Base-by-base conservation (phyloP, 116 monocot species). In the Trichopus zeylanicus region DNA sequence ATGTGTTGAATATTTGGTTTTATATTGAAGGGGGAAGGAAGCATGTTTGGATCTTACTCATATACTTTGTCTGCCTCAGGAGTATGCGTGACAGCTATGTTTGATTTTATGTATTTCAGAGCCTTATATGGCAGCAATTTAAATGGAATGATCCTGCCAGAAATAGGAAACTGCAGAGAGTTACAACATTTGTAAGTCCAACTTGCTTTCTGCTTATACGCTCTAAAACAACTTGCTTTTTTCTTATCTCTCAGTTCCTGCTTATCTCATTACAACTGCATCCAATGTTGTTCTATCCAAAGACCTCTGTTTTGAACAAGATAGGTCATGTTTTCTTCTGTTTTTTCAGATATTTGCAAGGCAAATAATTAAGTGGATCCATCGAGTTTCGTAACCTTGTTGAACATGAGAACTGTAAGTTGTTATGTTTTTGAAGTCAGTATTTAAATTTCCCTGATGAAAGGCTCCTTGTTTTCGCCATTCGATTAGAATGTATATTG, bases 111-210 rank as follows among this genome's bases (percentile, higher is more conserved):
- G 7, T 26, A 11, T 63, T n/a, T 10, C 61, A 93, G 93, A 73
- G 74, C 85, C 60, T 71, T 93, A 18, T 82, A 82, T 65, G 93
- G 82, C 46, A 93, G 88, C 65, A 82, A 82, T 39, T 75, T 93
- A 59, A 88, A 82, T 75, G 93, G 93, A 67, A 57, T 58, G 19
- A 79, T 93, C n/a, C 93, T 89, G 39, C 85, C 82, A 54, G 89
- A 88, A 52, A 59, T 93, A 23, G 93, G 89, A 65, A 88, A 82
- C 55, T 93, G 93, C 71, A 80, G 77, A n/a, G 52, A 75, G 34
- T 80, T 93, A 35, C 82, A 93, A 65, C 59, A 70, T 67, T 49
- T 93, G 93, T 93, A 75, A 74, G 93, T 81, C 28, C 21, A 28
- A 39, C 0, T 21, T 54, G 37, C n/a, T 21, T 13, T 5, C 18